phyloP scores from a whole-genome alignment of 192 early-diverging fungal species.

The Dissophora ornata region DNA sequence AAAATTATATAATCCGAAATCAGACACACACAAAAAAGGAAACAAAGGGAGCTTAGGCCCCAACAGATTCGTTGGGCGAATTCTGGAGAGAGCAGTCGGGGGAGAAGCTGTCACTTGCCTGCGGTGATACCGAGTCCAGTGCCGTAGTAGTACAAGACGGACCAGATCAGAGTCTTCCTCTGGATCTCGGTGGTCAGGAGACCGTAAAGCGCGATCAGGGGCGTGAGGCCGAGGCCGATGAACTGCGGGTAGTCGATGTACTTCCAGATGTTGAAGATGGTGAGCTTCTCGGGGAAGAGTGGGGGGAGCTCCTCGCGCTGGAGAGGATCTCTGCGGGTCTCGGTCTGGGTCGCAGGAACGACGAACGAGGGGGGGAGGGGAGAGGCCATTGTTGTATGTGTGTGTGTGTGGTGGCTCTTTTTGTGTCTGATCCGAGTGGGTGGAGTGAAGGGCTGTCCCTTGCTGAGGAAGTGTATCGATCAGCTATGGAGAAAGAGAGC shows the following conservation, averaged over 20 bases:
- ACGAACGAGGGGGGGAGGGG: conserved; percentile 51
- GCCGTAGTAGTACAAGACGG: conserved; percentile 76
- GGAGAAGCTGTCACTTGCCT: conserved; percentile 58
- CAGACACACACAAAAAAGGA: not conserved
- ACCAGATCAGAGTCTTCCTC: conserved; percentile 77
- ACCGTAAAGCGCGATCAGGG: conserved; percentile 86
- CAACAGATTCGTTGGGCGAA: conserved; percentile 6
- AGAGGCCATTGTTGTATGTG: conserved; percentile 35
- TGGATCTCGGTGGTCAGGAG: conserved; percentile 74
- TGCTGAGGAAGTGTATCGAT: no score
- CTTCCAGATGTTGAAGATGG: conserved; percentile 64
- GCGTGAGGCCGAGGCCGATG: conserved; percentile 72
- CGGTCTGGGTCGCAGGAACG: conserved; percentile 43
- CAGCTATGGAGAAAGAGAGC: no score
- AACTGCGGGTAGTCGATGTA: conserved; percentile 78
- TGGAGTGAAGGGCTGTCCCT: not conserved
- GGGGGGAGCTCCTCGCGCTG: conserved; percentile 39
- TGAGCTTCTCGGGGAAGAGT: conserved; percentile 57
- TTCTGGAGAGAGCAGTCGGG: not conserved
- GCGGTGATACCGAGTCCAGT: conserved; percentile 93
- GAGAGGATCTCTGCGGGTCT: conserved; percentile 44
- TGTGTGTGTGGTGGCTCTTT: not conserved
- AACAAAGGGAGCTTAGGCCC: not conserved
- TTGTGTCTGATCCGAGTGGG: not conserved
- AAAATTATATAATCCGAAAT: conserved; percentile 1